phyloP scores from a whole-genome alignment of 2,329 filamentous ascomycete genomes.

The Exserohilum turcica region DNA sequence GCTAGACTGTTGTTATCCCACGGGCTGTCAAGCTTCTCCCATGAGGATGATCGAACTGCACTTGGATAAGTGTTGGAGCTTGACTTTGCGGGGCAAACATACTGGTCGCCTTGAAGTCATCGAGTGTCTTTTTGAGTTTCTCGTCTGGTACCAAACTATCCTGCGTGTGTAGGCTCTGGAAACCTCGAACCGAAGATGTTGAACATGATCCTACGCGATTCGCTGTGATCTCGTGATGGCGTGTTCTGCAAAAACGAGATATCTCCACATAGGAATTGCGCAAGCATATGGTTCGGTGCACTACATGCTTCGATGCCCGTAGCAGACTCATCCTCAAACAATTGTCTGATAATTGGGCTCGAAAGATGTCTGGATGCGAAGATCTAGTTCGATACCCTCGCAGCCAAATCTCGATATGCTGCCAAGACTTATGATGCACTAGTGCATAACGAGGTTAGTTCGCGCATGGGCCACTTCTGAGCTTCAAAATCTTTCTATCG shows the following conservation, averaged over 20 bases:
- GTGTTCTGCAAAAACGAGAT: slow-evolving; percentile 38
- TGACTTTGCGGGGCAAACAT: slow-evolving; percentile 10
- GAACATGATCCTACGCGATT: slow-evolving; percentile 13
- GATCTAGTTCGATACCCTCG: not conserved
- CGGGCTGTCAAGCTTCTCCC: slow-evolving; percentile 41
- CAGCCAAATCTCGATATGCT: slow-evolving; percentile 4
- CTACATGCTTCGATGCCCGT: slow-evolving; percentile 22
- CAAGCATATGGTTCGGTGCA: slow-evolving; percentile 21
- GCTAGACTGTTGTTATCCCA: slow-evolving; percentile 31
- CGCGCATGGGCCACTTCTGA: slow-evolving; percentile 22
- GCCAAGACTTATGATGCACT: slow-evolving; percentile 24
- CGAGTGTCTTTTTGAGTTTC: slow-evolving; percentile 29
- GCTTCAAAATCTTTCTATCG: slow-evolving; percentile 44
- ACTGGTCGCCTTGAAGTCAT: slow-evolving; percentile 42
- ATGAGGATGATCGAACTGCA: slow-evolving; percentile 19
- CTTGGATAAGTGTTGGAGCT: slow-evolving; percentile 9
- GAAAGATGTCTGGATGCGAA: not conserved
- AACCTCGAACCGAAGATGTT: slow-evolving; percentile 17
- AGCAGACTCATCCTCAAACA: slow-evolving; percentile 29
- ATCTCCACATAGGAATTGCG: slow-evolving; percentile 43
- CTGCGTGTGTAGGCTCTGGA: slow-evolving; percentile 14
- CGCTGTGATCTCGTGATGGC: slow-evolving; percentile 37
- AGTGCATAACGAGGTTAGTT: slow-evolving; percentile 27
- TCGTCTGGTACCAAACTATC: slow-evolving; percentile 20
- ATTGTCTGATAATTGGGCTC: not conserved